Evolutionary conservation across 2,329 filamentous ascomycete species (phyloP), one percentile per base, ranked within the genome.

Genomic region (Fusarium virguliforme): DNA sequence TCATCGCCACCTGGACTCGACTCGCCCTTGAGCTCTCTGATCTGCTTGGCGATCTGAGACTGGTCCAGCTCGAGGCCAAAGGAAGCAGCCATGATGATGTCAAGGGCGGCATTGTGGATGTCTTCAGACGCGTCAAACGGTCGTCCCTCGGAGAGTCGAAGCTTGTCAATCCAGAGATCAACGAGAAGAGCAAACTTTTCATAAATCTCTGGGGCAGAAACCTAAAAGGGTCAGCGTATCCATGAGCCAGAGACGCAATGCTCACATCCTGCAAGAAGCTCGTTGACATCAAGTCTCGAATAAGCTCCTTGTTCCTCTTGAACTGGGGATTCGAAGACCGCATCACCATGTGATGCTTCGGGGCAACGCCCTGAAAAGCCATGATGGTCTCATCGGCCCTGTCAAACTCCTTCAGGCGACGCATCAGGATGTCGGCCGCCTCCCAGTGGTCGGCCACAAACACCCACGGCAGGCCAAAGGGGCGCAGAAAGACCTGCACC

Each of bases 81-180:
- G 0, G 79, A 76, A 8, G 72, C 74, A 2, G 73, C 71, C 4
- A 76, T 67, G 37, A 81, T 78, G 28, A 79, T 77, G 12, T 81
- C 80, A 2, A 81, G 69, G 0, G 75, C 68, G 0, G 74, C 65
- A 22, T 79, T 71, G 22, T 75, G 72, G 1, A 82, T 72, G 43
- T 82, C 80, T 9, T 69, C 41, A 0, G 64, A 51, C 1, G 75
- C 75, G 5, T 75, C 67, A 38, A 82, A 82, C 1, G 79, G 78
- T 2, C 72, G 53, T 6, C 77, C 76, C 1, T 67, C 53, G 7
- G 77, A 72, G 1, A 77, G 3, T 1, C 60, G 22, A 4, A 65
- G 57, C 61, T 82, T 82, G 8, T 72, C 34, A 12, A 57, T 56
- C 80, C 80, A 82, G 8, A 82, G 70, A 9, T 76, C 71, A 9